These are phyloP conservation scores for Crithidia fasciculata DNA, from an alignment of 208 protist species.

Conservation along the genomic window DNA sequence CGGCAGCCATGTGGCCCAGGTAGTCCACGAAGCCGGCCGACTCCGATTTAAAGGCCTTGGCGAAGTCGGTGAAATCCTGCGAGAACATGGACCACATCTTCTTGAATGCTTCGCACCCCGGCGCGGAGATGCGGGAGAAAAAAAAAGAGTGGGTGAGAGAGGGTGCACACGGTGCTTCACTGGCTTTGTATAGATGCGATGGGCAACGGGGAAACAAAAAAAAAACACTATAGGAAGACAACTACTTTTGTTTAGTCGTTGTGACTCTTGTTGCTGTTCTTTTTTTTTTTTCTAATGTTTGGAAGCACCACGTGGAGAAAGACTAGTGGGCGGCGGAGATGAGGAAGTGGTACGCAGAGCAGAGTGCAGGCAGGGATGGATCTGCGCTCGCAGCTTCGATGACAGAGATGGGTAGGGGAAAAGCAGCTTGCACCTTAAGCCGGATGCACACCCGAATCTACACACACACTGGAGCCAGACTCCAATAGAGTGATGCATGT, in stretches of 20 bases:
- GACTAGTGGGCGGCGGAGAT: no score
- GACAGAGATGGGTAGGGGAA: no score
- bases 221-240: not conserved
- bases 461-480: no score
- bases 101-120: not conserved
- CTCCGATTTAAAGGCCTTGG: conserved; percentile 61
- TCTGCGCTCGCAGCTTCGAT: no score
- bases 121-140: not conserved
- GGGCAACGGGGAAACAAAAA: conserved; percentile 2
- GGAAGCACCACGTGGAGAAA: no score
- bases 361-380: no score
- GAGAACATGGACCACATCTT: conserved; percentile 67
- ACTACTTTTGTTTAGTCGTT: not conserved
- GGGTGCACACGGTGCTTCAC: not conserved
- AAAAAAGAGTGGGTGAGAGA: not conserved
- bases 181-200: not conserved
- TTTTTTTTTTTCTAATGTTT: not conserved
- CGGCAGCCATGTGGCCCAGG: conserved; percentile 51
- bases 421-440: no score
- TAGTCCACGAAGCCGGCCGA: conserved; percentile 58
- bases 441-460: no score
- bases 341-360: no score
- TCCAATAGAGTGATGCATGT: no score
- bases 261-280: not conserved
- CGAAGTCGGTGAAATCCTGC: conserved; percentile 68